Percentiles rank a stretch among this genome's conserved stretches.
Evolutionary conservation across 106 monocot species (phyloP).

Genomic region (Gastrodia elata): DNA sequence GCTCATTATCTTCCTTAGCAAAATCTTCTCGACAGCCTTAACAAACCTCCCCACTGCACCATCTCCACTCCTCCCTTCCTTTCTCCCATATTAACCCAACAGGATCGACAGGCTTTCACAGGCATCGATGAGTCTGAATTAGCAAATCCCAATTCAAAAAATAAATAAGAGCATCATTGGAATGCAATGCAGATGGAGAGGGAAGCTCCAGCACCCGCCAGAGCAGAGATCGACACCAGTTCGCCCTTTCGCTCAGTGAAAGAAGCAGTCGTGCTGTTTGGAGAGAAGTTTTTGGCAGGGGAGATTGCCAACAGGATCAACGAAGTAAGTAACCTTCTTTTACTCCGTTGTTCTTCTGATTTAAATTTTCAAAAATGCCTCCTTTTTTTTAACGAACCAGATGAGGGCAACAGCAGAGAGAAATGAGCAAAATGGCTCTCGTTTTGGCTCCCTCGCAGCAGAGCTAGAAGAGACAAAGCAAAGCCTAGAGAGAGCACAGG

Average conservation of each 20-base stretch:
- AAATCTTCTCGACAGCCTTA: not conserved
- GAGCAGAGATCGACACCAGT: slow-evolving; percentile 62
- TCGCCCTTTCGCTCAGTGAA: slow-evolving; percentile 78
- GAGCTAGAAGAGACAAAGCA: slow-evolving; percentile 58
- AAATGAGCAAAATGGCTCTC: not conserved
- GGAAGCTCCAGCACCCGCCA: slow-evolving; percentile 8
- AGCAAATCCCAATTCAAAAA: too few relatives aligned
- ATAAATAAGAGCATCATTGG: not conserved
- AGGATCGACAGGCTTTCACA: not conserved
- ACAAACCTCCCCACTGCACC: slow-evolving; percentile 13
- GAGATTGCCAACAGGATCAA: slow-evolving; percentile 34
- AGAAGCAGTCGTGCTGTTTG: slow-evolving; percentile 64
- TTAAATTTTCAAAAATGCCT: too few relatives aligned
- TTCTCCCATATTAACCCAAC: not conserved
- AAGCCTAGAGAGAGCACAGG: slow-evolving; percentile 39
- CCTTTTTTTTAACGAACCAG: slow-evolving; percentile 5
- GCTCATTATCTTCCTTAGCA: slow-evolving; percentile 22
- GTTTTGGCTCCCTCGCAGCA: slow-evolving; percentile 3
- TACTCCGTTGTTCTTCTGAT: not conserved
- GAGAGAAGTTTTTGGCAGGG: slow-evolving; percentile 50
- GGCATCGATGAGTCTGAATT: not conserved
- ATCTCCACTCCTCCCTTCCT: not conserved
- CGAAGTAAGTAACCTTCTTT: slow-evolving; percentile 18
- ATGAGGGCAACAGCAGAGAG: slow-evolving; percentile 11
- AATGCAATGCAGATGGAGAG: slow-evolving; percentile 11